Evolutionary conservation across 73 alveolate species (phyloP).

Genomic region (Paramecium sonneborni): DNA sequence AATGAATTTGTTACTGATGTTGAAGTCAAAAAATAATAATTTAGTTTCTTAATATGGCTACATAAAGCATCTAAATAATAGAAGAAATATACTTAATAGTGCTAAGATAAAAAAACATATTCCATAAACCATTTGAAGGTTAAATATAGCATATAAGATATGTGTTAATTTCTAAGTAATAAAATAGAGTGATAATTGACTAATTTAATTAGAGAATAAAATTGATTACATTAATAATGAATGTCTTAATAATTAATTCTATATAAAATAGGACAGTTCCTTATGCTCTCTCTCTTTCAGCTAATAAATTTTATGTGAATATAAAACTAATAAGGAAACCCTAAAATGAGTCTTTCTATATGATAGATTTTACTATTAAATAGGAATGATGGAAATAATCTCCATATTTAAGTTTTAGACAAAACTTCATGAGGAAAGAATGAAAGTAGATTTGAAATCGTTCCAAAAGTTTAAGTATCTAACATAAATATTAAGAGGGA

Average conservation of each 20-base stretch:
- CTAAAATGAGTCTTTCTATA: background rate
- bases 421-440: background rate
- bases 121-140: background rate
- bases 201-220: background rate
- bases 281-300: conserved; percentile 5
- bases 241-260: background rate
- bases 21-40: background rate
- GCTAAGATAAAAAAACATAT: background rate
- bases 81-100: background rate
- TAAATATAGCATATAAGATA: background rate
- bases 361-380: background rate
- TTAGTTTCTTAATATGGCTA: background rate
- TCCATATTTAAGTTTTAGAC: background rate
- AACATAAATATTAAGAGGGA: background rate
- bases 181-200: background rate
- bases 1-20: background rate
- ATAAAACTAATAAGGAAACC: background rate
- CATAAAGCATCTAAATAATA: background rate
- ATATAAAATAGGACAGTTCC: background rate
- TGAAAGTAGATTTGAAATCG: background rate
- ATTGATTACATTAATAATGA: background rate
- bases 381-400: background rate
- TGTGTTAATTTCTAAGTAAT: background rate
- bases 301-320: background rate
- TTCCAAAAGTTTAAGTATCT: background rate